Evolutionary conservation across 2,329 filamentous ascomycete species (phyloP).

Genomic region (Macrophomina tecta): DNA sequence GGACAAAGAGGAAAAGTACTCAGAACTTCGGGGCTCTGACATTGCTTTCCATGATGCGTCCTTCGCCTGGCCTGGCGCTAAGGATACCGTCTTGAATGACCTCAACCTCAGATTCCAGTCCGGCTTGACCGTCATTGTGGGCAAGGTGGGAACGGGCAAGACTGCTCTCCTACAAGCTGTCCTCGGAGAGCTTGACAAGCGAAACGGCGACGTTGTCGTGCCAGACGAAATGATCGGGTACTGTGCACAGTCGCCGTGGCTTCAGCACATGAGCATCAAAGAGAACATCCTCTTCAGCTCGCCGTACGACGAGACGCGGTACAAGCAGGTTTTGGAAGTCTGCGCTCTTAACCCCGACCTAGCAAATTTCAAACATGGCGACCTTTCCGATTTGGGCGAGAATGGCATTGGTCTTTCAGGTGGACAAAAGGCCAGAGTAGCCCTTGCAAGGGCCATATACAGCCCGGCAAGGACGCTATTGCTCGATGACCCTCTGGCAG

Average conservation of each 20-base stretch:
- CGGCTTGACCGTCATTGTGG: constrained; percentile 66
- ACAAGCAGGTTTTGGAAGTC: constrained; percentile 69
- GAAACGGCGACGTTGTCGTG: constrained; percentile 56
- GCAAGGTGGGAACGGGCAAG: constrained; percentile 70
- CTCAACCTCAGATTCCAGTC: constrained; percentile 60
- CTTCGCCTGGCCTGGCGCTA: constrained; percentile 79
- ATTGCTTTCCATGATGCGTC: constrained; percentile 67
- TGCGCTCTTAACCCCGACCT: constrained; percentile 68
- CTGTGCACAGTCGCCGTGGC: constrained; percentile 70
- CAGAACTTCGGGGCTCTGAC: constrained; percentile 47
- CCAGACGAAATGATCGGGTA: constrained; percentile 66
- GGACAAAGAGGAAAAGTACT: constrained; percentile 66
- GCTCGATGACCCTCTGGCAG: constrained; percentile 66
- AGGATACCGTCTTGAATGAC: constrained; percentile 60
- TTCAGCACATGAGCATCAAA: constrained; percentile 72
- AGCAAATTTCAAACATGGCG: constrained; percentile 67
- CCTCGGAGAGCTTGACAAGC: constrained; percentile 64
- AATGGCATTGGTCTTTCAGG: constrained; percentile 67
- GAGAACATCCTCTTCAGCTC: constrained; percentile 71
- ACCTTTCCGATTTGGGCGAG: constrained; percentile 66
- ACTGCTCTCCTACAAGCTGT: constrained; percentile 65
- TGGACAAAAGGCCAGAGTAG: constrained; percentile 65
- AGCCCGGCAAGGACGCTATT: constrained; percentile 61
- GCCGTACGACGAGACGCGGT: constrained; percentile 72
- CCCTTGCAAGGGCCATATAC: constrained; percentile 66